Conservation (phyloP, 2,329 filamentous ascomycete genomes). For the Aciculosporium take region DNA sequence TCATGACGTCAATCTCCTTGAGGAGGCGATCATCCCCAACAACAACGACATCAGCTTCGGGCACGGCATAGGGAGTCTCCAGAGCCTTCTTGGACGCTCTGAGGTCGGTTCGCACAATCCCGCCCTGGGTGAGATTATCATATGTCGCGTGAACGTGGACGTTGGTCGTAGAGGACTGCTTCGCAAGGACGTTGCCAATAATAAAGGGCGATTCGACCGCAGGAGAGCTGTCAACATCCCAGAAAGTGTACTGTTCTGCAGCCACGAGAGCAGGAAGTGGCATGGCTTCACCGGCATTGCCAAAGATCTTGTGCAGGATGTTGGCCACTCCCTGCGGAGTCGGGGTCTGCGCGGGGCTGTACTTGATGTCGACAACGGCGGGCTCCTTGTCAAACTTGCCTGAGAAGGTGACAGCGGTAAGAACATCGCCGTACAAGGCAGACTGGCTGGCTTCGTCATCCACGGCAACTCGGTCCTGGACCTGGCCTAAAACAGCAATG, state of each 20-base stretch:
- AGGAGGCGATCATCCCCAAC: conserved; percentile 71
- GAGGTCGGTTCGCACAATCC: conserved; percentile 70
- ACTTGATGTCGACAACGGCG: conserved; percentile 73
- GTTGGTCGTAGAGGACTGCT: conserved; percentile 54
- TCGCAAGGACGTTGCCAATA: conserved; percentile 48
- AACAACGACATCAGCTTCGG: conserved; percentile 63
- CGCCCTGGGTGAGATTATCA: conserved; percentile 58
- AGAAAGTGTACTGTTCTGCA: conserved; percentile 81
- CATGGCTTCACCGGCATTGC: conserved; percentile 39
- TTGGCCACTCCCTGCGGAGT: conserved; percentile 40
- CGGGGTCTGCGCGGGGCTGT: conserved; percentile 51
- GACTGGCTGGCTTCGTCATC: conserved; percentile 66
- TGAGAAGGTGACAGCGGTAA: conserved; percentile 72
- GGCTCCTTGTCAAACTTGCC: conserved; percentile 49
- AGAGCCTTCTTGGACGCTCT: conserved; percentile 70
- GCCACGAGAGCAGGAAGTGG: conserved; percentile 32
- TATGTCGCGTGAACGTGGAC: conserved; percentile 47
- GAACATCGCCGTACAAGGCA: conserved; percentile 79
- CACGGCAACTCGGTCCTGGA: conserved; percentile 57
- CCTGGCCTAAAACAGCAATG: conserved; percentile 81
- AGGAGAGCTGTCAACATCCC: conserved; percentile 68
- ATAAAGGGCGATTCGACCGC: conserved; percentile 50
- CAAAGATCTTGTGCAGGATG: conserved; percentile 34
- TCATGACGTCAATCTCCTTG: conserved; percentile 59
- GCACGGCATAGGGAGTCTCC: conserved; percentile 70